phyloP scores from a whole-genome alignment of 495 filamentous ascomycete genomes.

The Amorphotheca resinae region DNA sequence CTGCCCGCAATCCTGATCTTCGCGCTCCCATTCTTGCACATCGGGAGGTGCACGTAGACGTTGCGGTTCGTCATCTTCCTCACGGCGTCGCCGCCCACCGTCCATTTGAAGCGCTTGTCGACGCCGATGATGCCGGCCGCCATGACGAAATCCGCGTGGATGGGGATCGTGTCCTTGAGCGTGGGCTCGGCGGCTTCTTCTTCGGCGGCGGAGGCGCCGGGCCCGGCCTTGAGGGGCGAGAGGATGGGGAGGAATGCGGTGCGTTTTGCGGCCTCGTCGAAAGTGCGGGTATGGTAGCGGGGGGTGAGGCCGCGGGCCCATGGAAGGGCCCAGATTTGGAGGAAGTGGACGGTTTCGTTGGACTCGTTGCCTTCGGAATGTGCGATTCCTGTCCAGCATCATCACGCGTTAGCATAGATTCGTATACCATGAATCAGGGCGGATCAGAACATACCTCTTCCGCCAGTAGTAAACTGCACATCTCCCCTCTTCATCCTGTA shows the following conservation, averaged over 20 bases:
- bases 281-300: constrained; percentile 56
- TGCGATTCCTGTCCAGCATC: constrained; percentile 53
- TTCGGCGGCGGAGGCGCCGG: constrained; percentile 41
- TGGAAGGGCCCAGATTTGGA: constrained; percentile 72
- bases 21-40: constrained; percentile 58
- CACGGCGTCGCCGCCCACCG: constrained; percentile 37
- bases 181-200: constrained; percentile 46
- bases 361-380: constrained; percentile 65
- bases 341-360: constrained; percentile 56
- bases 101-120: constrained; percentile 44
- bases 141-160: constrained; percentile 73
- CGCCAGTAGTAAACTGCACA: constrained; percentile 74
- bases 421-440: background rate
- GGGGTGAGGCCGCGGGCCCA: constrained; percentile 56
- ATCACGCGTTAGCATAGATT: constrained; percentile 9
- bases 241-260: constrained; percentile 56
- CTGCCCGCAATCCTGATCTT: constrained; percentile 42
- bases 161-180: constrained; percentile 53
- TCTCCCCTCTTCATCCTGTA: constrained; percentile 64
- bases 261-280: constrained; percentile 54
- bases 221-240: constrained; percentile 53
- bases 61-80: constrained; percentile 43
- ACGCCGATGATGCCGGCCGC: constrained; percentile 52
- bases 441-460: constrained; percentile 36
- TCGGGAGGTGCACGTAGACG: constrained; percentile 64